A percentile compares a stretch with the other conserved stretches of the same genome.
Conservation (phyloP, 768 basidiomycete genomes). For the Galerina sulciceps region DNA sequence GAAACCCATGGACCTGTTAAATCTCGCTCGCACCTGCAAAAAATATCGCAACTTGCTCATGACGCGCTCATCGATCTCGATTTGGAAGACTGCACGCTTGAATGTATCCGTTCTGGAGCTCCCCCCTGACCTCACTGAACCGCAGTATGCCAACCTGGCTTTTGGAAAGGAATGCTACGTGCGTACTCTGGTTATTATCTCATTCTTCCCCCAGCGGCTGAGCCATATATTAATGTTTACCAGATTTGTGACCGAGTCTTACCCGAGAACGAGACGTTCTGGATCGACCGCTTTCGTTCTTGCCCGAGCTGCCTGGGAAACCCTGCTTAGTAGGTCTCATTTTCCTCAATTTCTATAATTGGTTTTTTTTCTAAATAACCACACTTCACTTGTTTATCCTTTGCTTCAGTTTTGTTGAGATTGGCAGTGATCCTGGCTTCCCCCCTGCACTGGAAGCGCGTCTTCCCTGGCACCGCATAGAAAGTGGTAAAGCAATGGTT, state of each 20-base stretch:
- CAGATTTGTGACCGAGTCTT: neutral
- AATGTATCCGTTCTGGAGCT: constrained; percentile 26
- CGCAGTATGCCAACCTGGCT: constrained; percentile 35
- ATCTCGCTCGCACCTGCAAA: constrained; percentile 37
- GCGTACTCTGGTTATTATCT: neutral
- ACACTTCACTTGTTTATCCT: no score
- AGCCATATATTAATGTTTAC: neutral
- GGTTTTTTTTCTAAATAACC: no score
- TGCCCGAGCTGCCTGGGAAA: no score
- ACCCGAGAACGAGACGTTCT: no score
- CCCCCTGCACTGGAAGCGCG: no score
- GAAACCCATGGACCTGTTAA: constrained; percentile 38
- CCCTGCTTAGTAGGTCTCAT: no score
- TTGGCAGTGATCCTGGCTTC: no score
- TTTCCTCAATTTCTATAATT: no score
- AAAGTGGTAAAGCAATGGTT: no score
- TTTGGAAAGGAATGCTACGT: constrained; percentile 24
- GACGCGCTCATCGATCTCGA: constrained; percentile 15
- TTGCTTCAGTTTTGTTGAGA: no score
- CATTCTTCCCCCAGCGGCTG: neutral
- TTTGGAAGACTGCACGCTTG: constrained; percentile 40
- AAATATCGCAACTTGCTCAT: constrained; percentile 36
- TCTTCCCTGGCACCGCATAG: no score
- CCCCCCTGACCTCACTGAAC: constrained; percentile 35
- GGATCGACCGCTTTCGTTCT: no score